Evolutionary conservation across 257 asterid genomes (phyloP), one percentile per base, ranked within the genome.

Genomic region (Petunia secreta): DNA sequence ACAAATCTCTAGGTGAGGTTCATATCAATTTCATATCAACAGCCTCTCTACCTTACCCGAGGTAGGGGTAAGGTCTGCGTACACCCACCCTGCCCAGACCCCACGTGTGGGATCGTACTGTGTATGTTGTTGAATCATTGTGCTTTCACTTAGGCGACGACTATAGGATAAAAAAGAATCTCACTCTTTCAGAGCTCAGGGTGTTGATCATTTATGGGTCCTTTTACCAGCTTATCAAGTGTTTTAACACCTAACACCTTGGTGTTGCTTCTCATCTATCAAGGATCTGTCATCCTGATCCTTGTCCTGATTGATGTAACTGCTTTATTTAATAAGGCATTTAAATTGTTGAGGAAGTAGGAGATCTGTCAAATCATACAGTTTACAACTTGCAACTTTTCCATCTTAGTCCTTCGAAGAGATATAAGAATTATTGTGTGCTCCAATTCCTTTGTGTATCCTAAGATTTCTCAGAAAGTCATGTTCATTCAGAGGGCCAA

Each of bases 1-100:
- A 5, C 85, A 75, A 86, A 83, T 74, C 87, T 88, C 80, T 82
- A 86, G 41, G 91, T 90, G 83, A 76, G 86, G 57, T 65, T 78
- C 6, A n/a, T 66, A 41, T 37, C 6, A 0, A 7, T 41, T 66
- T 41, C 54, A 66, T 7, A 66, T 41, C 7, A 41, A 14, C 15
- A 66, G 15, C 14, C n/a, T 66, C 15, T 66, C 25, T 25, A 25
- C 25, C 25, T 25, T 25, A 25, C 25, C 25, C 25, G 25, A 25
- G 25, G 25, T 25, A 25, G 25, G 25, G 25, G 25, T 25, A 25
- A 25, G 25, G 25, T 25, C 25, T 25, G 25, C 25, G 25, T 25
- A 25, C 25, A 25, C 25, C 25, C 25, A 25, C 25, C 25, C 25
- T 25, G 25, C 25, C 25, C 25, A 25, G 25, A 25, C 25, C 25